Conservation (phyloP, 192 early-diverging fungal species). For the Coemansia sp. region DNA sequence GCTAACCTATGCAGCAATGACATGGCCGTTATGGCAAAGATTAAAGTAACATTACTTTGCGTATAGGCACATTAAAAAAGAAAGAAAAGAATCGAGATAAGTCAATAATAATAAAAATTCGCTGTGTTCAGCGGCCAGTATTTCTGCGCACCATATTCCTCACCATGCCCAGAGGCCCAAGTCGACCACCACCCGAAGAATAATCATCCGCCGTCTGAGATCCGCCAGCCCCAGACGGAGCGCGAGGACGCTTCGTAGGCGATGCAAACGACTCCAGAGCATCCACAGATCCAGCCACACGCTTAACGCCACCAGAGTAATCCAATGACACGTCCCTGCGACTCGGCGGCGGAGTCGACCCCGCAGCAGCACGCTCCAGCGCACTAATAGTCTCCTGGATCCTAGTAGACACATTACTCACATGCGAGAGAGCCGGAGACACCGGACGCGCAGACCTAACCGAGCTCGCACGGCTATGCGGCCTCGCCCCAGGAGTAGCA, state of each 20-base stretch:
- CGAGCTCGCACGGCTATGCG: conserved; percentile 20
- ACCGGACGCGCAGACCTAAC: conserved; percentile 18
- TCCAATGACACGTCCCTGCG: background rate
- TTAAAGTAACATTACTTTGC: background rate
- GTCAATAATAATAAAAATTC: background rate
- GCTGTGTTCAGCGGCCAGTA: background rate
- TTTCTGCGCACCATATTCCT: background rate
- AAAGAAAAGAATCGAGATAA: background rate
- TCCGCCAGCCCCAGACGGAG: conserved; percentile 15
- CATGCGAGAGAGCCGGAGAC: conserved; percentile 44
- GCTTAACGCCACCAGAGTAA: conserved; percentile 29
- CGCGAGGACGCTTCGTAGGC: conserved; percentile 41
- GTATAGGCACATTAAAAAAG: background rate
- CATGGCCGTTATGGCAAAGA: background rate
- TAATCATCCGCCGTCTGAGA: background rate
- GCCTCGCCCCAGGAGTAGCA: background rate
- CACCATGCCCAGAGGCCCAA: background rate
- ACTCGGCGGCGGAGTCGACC: background rate
- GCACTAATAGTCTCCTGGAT: conserved; percentile 40
- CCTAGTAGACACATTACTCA: conserved; percentile 35
- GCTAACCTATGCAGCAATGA: background rate
- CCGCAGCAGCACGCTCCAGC: conserved; percentile 28
- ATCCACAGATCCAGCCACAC: conserved; percentile 5
- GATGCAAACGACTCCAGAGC: conserved; percentile 20
- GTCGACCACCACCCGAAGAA: background rate